Base-by-base conservation (phyloP, 768 basidiomycete genomes). In the Naganishia antarctica region DNA sequence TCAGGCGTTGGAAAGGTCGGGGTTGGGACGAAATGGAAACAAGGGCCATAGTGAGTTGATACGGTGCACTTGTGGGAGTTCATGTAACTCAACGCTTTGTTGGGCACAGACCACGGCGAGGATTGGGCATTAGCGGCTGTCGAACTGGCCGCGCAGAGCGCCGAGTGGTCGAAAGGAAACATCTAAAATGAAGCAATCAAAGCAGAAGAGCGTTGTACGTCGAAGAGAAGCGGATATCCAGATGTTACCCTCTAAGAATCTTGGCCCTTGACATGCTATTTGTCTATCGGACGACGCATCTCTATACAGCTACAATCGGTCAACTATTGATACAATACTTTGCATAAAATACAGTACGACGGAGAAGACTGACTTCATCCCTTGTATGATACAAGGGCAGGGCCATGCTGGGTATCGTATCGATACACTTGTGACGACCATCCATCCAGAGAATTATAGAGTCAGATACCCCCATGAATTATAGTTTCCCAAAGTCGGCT, bases 91-190 rank as follows among this genome's bases (percentile, higher is more conserved):
- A 41, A 9, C 51, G 23, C 15, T 11, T 62, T 16, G 26, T 46
- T 43, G 4, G 16, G 53, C 31, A 2, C 31, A 77, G 76, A 77
- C 66, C 94, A 99, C 73, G 94, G 94, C 18, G 90, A 92, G 77
- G 94, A 97, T 70, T 99, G 93, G 93, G 94, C 88, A n/a, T 74
- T 86, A 41, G 93, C 93, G 3, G 94, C 94, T 3, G 91, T 98
- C 6, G 94, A 99, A 62, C 66, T 74, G 4, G 69, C 72, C 12
- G 64, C 72, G 3, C 73, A 76, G 41, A 37, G 50, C 37, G 62
- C 61, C 12, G 74, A 75, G 13, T 77, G 76, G 76, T 50, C 71
- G 6, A 74, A 74, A 64, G 74, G 74, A 4, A 60, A 63, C 23
- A 61, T 66, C 25, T 69, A 69, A 44, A 48, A 15, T 2, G 26